A percentile compares a stretch with the other conserved stretches of the same genome.
phyloP scores from a whole-genome alignment of 148 eudicot genomes.

The Rheum nobile region DNA sequence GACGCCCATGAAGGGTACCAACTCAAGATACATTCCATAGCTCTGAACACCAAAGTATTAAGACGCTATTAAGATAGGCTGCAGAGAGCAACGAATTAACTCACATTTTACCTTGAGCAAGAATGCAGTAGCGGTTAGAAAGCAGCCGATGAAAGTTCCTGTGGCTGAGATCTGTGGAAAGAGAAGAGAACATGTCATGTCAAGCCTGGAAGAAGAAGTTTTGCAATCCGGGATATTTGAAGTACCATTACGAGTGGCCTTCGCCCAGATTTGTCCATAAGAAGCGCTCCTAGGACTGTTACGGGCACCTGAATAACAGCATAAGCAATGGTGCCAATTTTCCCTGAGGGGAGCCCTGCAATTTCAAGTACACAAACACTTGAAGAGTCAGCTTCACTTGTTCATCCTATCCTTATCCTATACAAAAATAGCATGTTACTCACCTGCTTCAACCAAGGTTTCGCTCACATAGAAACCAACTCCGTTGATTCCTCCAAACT shows the following conservation, averaged over 20 bases:
- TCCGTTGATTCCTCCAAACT: slow-evolving; percentile 76
- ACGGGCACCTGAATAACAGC: slow-evolving; percentile 57
- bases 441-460: slow-evolving; percentile 59
- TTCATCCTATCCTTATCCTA: too few relatives aligned
- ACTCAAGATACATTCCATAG: slow-evolving; percentile 33
- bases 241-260: slow-evolving; percentile 56
- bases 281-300: slow-evolving; percentile 46
- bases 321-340: slow-evolving; percentile 50
- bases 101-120: slow-evolving; percentile 43
- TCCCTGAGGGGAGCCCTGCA: slow-evolving; percentile 52
- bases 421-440: too few relatives aligned
- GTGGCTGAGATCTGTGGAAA: slow-evolving; percentile 48
- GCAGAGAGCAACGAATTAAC: background rate
- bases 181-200: background rate
- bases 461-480: slow-evolving; percentile 60
- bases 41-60: slow-evolving; percentile 24
- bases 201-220: background rate
- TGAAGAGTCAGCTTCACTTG: background rate
- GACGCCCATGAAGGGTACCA: slow-evolving; percentile 57
- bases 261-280: slow-evolving; percentile 78
- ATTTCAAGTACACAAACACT: background rate
- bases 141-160: slow-evolving; percentile 67
- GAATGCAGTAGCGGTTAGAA: slow-evolving; percentile 50
- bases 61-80: background rate
- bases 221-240: background rate